Base-by-base conservation (phyloP, 2,329 filamentous ascomycete genomes). In the Ophiognomonia clavigignenti-juglandacearum region DNA sequence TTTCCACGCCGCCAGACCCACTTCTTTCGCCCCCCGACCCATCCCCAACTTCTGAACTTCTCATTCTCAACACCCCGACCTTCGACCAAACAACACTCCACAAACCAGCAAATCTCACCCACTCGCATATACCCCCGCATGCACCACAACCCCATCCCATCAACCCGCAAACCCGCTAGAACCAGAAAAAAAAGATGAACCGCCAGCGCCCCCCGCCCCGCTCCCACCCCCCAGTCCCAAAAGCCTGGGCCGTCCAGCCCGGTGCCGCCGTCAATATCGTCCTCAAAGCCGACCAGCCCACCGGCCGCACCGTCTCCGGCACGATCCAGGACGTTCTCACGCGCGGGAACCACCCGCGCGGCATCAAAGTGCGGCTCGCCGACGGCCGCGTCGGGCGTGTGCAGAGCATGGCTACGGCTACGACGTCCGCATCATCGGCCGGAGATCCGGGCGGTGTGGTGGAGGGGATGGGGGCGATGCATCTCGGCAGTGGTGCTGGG, bases 301-400 rank as follows among this genome's bases (percentile, higher is more conserved):
- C 85, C 0, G 87, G 86, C 6, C 75, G 77, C 38, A 82, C 88
- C 56, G 86, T 88, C 1, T 69, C 73, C 37, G 87, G 87, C 20
- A 64, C 73, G 5, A 80, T 92, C 1, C 73, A 75, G 43, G 78
- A 88, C 38, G 63, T 91, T 0, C 71, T 92, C 39, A 91, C 86
- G 2, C 71, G 78, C 1, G 85, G 85, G 22, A 80, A 91, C 55
- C 87, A 92, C 57, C 85, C 85, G 3, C 75, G 85, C 9, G 87
- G 87, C 29, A 87, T 91, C 68, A 92, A 91, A 64, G 86, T 91
- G 20, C 78, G 86, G 3, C 70, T 92, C 6, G 67, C 70, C 1
- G 85, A 87, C 61, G 86, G 86, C 1, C 74, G 84, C 22, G 78
- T 92, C 3, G 87, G 87, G 2, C 70, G 87, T 14, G 87, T 92